Percentiles rank a stretch among this genome's conserved stretches.
These are phyloP conservation scores for Pseudozyma thailandica DNA, from an alignment of 1,284 basidiomycete species.

Conservation along the genomic window DNA sequence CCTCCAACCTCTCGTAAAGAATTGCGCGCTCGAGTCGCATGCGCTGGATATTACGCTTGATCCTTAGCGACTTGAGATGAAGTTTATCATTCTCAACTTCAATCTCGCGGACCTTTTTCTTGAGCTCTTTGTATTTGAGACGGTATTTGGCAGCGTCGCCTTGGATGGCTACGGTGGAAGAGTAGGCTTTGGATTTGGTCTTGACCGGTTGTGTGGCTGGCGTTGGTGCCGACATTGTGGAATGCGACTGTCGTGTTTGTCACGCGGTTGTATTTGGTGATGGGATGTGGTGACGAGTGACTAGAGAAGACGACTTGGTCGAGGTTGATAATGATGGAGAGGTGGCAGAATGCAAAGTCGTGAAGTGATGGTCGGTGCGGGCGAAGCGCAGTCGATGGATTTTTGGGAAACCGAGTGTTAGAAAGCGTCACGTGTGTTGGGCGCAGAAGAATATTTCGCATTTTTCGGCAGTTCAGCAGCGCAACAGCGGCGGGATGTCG, in stretches of 20 bases:
- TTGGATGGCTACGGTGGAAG: slow-evolving; percentile 63
- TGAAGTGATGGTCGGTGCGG: slow-evolving; percentile 9
- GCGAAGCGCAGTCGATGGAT: too few relatives aligned
- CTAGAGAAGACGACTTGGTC: neutral
- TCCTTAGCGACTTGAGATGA: slow-evolving; percentile 80
- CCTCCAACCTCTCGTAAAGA: slow-evolving; percentile 60
- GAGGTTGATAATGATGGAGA: neutral
- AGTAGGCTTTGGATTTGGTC: slow-evolving; percentile 65
- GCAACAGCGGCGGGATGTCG: too few relatives aligned
- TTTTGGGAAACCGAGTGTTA: too few relatives aligned
- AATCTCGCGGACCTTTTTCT: slow-evolving; percentile 86
- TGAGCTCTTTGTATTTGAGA: slow-evolving; percentile 87
- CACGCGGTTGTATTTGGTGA: neutral
- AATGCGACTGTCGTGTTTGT: neutral
- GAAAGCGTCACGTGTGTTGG: neutral
- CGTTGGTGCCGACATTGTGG: slow-evolving; percentile 37
- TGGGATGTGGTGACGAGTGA: neutral
- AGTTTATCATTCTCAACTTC: slow-evolving; percentile 90
- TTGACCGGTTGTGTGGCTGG: slow-evolving; percentile 50
- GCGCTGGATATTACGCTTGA: slow-evolving; percentile 85
- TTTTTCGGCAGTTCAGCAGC: too few relatives aligned
- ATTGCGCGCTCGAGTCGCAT: slow-evolving; percentile 86
- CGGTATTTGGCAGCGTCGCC: slow-evolving; percentile 86
- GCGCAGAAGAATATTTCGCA: too few relatives aligned
- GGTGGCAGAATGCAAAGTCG: too few relatives aligned